Evolutionary conservation across 192 early-diverging fungal species (phyloP), one percentile per base, ranked within the genome.

Genomic region (Podila minutissima): DNA sequence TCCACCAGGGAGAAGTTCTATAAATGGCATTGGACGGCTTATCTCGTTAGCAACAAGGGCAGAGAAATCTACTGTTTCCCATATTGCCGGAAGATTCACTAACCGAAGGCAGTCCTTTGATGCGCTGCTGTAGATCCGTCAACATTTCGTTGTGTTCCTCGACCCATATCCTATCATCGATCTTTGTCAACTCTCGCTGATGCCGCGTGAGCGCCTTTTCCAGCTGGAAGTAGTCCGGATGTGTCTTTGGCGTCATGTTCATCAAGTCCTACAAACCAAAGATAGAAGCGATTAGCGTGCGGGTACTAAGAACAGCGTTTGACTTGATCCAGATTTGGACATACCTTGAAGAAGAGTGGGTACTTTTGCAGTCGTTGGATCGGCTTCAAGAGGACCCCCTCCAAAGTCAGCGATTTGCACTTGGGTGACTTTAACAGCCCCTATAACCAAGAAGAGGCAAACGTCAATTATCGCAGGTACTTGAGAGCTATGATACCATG

Each of bases 321-420:
- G 29, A 29, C 29, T 29, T 29, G 29, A 29, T 3, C 29, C 29
- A 29, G 29, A 29, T 29, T 12, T 24, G 9, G 2, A 31, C 35
- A 28, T 67, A 85, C 84, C 75, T 85, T 83, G 74, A 87, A 85
- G 49, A 87, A 83, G 49, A 87, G 72, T 9, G 86, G 86, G 59
- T 87, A 87, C 61, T 87, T 87, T 63, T 77, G 75, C 3, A 87
- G 68, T 13, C 86, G 51, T 48, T 87, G 86, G 13, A 87, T 82
- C 0, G 86, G 86, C 49, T 87, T 87, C 5, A 87, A 59, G 41
- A 87, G 72, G 2, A 87, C 77, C 4, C 79, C 81, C 32, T 85
- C 81, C 38, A 87, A 28, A 24, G 86, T 83, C 57, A 87, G n/a
- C 8, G 59, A 74, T 28, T 84, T 81, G 46, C 79, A 83, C 10